phyloP scores from a whole-genome alignment of 108 stramenopile species.

The Cyclotella baltica region DNA sequence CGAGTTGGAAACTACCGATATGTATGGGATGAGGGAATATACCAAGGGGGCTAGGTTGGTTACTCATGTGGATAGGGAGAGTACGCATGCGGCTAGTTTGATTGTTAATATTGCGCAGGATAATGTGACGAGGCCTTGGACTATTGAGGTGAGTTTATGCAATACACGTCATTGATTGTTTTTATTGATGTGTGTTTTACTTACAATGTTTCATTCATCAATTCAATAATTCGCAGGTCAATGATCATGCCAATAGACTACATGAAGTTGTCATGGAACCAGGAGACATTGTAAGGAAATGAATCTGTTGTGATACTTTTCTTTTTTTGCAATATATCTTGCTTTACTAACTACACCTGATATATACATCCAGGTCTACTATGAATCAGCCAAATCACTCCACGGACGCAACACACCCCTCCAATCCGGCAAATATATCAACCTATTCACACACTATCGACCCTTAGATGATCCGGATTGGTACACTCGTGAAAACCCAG shows the following conservation, averaged over 20 bases:
- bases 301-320: too few relatives aligned
- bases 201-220: not conserved
- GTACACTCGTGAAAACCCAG: conserved; percentile 56
- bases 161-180: not conserved
- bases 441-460: conserved; percentile 92
- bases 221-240: not conserved
- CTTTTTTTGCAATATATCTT: too few relatives aligned
- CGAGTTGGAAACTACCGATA: conserved; percentile 84
- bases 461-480: conserved; percentile 62
- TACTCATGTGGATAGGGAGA: conserved; percentile 87
- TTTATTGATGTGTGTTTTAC: not conserved
- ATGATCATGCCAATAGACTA: conserved; percentile 67
- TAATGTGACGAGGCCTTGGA: conserved; percentile 75
- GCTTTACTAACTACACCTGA: too few relatives aligned
- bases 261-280: conserved; percentile 79
- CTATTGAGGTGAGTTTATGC: conserved; percentile 56
- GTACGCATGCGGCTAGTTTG: conserved; percentile 86
- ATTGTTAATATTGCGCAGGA: conserved; percentile 94
- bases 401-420: conserved; percentile 81
- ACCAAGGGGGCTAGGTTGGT: conserved; percentile 81
- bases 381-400: too few relatives aligned
- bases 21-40: conserved; percentile 91
- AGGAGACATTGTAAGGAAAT: conserved; percentile 88
- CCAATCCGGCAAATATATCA: conserved; percentile 70
- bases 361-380: too few relatives aligned